These are phyloP conservation scores for Pseudocercospora musae DNA, from an alignment of 2,329 filamentous ascomycete genomes.

Conservation along the genomic window DNA sequence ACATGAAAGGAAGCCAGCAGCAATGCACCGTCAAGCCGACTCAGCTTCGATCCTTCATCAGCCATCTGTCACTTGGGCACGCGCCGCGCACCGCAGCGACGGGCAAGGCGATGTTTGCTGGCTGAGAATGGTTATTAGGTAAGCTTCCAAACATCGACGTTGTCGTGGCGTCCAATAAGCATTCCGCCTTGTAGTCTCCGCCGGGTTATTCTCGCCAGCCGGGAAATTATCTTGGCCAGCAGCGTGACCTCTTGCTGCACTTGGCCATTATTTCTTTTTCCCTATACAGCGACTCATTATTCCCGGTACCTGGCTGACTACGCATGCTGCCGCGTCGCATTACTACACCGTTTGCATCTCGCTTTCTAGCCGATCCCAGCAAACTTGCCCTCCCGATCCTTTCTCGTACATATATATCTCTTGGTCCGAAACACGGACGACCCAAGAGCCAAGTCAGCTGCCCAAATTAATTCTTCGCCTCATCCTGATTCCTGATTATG, in stretches of 20 bases:
- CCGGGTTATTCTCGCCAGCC: background rate
- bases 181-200: background rate
- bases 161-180: too few relatives aligned
- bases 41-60: background rate
- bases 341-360: constrained; percentile 3
- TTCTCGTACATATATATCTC: constrained; percentile 11
- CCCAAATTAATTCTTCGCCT: background rate
- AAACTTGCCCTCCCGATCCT: constrained; percentile 1
- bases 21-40: background rate
- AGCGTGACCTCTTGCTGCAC: background rate
- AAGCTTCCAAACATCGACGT: background rate
- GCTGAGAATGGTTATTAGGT: too few relatives aligned
- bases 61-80: constrained; percentile 10
- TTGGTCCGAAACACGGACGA: background rate
- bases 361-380: background rate
- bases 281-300: background rate
- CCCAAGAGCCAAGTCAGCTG: background rate
- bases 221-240: background rate
- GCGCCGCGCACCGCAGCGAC: background rate
- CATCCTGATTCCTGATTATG: constrained; percentile 8
- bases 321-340: background rate
- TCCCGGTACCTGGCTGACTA: background rate
- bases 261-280: constrained; percentile 4
- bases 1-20: background rate
- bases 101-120: background rate